Conservation (phyloP, 2,329 filamentous ascomycete species). For the Pseudogymnoascus sp. region DNA sequence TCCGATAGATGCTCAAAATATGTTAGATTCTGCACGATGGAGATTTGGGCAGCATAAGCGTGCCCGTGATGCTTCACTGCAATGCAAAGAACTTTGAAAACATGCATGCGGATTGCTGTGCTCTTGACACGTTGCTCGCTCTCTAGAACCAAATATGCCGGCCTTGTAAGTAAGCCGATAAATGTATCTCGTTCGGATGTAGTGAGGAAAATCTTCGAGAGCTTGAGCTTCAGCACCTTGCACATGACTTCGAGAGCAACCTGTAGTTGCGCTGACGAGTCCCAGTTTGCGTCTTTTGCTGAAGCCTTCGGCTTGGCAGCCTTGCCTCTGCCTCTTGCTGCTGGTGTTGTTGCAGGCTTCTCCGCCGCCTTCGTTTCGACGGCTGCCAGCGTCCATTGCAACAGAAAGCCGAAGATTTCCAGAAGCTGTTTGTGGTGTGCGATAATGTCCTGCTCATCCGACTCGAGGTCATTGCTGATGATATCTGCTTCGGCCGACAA, state of each 20-base stretch:
- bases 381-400: constrained; percentile 93
- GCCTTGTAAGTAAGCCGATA: constrained; percentile 81
- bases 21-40: constrained; percentile 92
- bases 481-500: constrained; percentile 78
- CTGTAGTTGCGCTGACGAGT: constrained; percentile 81
- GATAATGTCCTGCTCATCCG: constrained; percentile 80
- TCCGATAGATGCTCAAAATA: constrained; percentile 99
- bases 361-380: constrained; percentile 91
- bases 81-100: constrained; percentile 93
- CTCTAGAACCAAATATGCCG: constrained; percentile 88
- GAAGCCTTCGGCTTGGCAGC: constrained; percentile 69
- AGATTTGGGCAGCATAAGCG: constrained; percentile 92
- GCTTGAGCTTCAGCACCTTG: constrained; percentile 87
- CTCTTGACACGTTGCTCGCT: constrained; percentile 89
- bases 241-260: constrained; percentile 88
- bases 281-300: constrained; percentile 73
- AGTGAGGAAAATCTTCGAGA: constrained; percentile 88
- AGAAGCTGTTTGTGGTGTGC: constrained; percentile 84
- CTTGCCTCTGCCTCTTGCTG: constrained; percentile 65
- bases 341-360: constrained; percentile 67
- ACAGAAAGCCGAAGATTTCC: constrained; percentile 86
- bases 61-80: constrained; percentile 97
- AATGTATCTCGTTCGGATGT: constrained; percentile 96
- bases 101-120: constrained; percentile 86
- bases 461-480: constrained; percentile 78